These are phyloP conservation scores for Cladosporium phlei DNA, from an alignment of 2,329 filamentous ascomycete species.

Conservation along the genomic window DNA sequence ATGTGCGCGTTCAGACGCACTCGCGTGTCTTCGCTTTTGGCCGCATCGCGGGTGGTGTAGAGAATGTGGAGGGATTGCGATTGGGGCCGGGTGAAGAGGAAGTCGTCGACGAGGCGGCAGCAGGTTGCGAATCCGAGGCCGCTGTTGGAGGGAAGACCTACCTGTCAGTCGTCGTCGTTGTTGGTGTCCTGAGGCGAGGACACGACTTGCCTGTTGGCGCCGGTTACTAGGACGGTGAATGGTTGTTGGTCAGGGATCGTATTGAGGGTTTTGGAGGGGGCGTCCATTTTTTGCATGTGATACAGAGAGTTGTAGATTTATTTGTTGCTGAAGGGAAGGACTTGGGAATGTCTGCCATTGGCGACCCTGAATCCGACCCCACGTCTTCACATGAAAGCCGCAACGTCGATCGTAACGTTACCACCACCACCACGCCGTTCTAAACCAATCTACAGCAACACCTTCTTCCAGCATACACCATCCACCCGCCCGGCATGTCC, in stretches of 20 bases:
- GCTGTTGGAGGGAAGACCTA: constrained; percentile 44
- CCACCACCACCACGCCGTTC: too few species aligned
- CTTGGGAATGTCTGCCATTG: too few species aligned
- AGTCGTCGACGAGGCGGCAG: constrained; percentile 83
- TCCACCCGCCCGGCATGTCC: constrained; percentile 18
- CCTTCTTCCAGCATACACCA: too few species aligned
- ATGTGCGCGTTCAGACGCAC: constrained; percentile 50
- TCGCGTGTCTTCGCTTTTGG: constrained; percentile 71
- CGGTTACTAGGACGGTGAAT: constrained; percentile 67
- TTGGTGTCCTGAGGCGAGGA: not conserved
- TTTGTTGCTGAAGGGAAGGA: too few species aligned
- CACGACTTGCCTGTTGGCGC: constrained; percentile 69
- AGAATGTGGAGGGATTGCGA: constrained; percentile 71
- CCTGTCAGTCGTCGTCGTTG: constrained; percentile 13
- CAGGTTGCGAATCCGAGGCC: constrained; percentile 82
- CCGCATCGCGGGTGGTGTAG: constrained; percentile 71
- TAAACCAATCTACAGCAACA: too few species aligned
- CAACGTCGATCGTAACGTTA: too few species aligned
- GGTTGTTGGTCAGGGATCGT: constrained; percentile 12
- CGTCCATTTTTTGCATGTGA: constrained; percentile 5
- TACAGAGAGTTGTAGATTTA: too few species aligned
- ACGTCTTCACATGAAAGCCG: too few species aligned
- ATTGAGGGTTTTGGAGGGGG: not conserved
- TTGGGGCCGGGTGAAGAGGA: constrained; percentile 64
- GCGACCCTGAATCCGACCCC: too few species aligned